Evolutionary conservation across 1,284 basidiomycete genomes (phyloP).

Genomic region (Pascua guehoae): DNA sequence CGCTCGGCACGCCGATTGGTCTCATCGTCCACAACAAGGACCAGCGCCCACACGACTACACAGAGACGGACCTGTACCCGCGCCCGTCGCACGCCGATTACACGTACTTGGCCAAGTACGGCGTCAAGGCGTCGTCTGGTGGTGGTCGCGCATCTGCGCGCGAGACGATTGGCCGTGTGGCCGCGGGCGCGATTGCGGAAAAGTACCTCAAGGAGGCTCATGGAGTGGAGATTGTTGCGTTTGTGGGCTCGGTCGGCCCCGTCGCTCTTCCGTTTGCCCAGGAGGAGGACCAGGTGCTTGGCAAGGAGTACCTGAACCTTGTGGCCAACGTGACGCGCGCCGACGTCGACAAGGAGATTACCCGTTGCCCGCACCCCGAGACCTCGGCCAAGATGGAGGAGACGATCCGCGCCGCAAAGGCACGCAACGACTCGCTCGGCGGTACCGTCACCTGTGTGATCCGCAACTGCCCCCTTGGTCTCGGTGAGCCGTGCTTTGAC

Average conservation of each 20-base stretch:
- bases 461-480: slow-evolving; percentile 79
- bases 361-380: slow-evolving; percentile 84
- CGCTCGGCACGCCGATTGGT: slow-evolving; percentile 94
- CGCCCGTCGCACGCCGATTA: slow-evolving; percentile 97
- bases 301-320: slow-evolving; percentile 76
- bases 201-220: slow-evolving; percentile 85
- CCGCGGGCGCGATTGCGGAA: slow-evolving; percentile 96
- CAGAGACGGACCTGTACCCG: slow-evolving; percentile 95
- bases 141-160: slow-evolving; percentile 91
- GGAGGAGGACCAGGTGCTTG: slow-evolving; percentile 71
- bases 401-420: slow-evolving; percentile 91
- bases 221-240: slow-evolving; percentile 93
- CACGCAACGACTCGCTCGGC: slow-evolving; percentile 87
- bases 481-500: slow-evolving; percentile 98
- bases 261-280: slow-evolving; percentile 67
- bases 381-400: slow-evolving; percentile 87
- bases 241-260: slow-evolving; percentile 94
- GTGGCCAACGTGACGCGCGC: slow-evolving; percentile 77
- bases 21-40: slow-evolving; percentile 97
- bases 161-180: slow-evolving; percentile 96
- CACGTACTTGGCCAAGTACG: slow-evolving; percentile 97
- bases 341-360: slow-evolving; percentile 80
- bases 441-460: slow-evolving; percentile 97
- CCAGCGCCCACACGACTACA: slow-evolving; percentile 96
- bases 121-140: slow-evolving; percentile 92